phyloP scores from a whole-genome alignment of 306 rosid species.

The Rosa lucieae region DNA sequence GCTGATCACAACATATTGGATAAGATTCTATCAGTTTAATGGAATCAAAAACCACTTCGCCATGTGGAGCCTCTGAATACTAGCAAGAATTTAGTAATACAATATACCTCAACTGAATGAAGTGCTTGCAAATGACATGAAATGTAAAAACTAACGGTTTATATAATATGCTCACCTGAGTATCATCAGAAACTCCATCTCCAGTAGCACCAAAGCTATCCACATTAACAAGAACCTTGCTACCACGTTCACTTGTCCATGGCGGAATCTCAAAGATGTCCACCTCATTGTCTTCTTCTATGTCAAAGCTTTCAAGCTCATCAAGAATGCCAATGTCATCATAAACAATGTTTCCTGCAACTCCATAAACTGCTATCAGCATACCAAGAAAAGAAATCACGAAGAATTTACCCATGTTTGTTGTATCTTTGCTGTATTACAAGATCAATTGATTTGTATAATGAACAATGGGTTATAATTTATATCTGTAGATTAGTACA shows the following conservation, averaged over 20 bases:
- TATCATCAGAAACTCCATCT: constrained; percentile 81
- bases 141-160: background rate
- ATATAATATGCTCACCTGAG: constrained; percentile 48
- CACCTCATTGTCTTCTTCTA: constrained; percentile 51
- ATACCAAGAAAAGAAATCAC: constrained; percentile 45
- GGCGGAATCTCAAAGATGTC: constrained; percentile 54
- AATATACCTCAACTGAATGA: constrained; percentile 6
- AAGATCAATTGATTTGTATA: constrained; percentile 59
- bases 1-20: background rate
- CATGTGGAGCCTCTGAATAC: background rate
- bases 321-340: constrained; percentile 48
- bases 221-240: constrained; percentile 86
- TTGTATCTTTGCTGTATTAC: constrained; percentile 30
- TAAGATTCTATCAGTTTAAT: background rate
- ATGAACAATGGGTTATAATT: constrained; percentile 64
- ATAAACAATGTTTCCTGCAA: constrained; percentile 46
- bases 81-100: background rate
- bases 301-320: constrained; percentile 52
- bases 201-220: constrained; percentile 92
- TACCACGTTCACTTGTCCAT: constrained; percentile 81
- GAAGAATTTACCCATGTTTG: constrained; percentile 62
- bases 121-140: background rate
- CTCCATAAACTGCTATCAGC: constrained; percentile 59
- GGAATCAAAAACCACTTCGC: background rate
- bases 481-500: constrained; percentile 63